Evolutionary conservation across 2,329 filamentous ascomycete species (phyloP), one percentile per base, ranked within the genome.

Genomic region (Hymenoscyphus fructigenus): DNA sequence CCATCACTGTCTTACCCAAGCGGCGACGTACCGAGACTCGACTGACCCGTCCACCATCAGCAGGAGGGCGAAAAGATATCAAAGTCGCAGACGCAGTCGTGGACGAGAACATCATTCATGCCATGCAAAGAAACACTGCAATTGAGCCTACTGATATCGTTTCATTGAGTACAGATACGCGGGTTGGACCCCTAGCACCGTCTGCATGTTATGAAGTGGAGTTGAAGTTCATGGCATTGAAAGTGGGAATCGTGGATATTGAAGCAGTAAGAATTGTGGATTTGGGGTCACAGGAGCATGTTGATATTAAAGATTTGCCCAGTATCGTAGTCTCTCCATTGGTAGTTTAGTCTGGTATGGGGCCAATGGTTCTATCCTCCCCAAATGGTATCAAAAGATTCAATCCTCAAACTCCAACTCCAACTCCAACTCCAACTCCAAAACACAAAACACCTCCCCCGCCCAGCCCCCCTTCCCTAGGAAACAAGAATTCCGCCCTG

Each of bases 241-340:
- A 77, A 61, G 81, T 85, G 58, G 91, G 91, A 0, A 83, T 91
- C 36, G 82, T 91, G 34, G 83, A 84, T n/a, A 76, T 94, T 2
- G 91, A 93, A 70, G 88, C 88, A 2, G 81, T 94, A 23, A 81
- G 90, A 59, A 85, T 94, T 1, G 82, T 93, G 3, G 91, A 95
- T 75, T 75, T 94, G 66, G 85, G 81, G 26, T 90, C 86, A 38
- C 88, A 91, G 72, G 90, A 93, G 78, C 89, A 91, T 73, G 88
- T 91, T 3, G 91, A 94, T 76, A 87, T 93, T 62, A 83, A 85
- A 66, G 89, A 94, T 67, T 75, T 95, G 68, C 91, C 91, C 0
- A 87, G 84, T 56, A 85, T 92, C 70, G 78, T 92, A 61, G 82
- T 89, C 5, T 73, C 70, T 9, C 61, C 69, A 55, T 28, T 62